Evolutionary conservation across 2,329 filamentous ascomycete species (phyloP).

Genomic region (Pseudodiploospora longispora): DNA sequence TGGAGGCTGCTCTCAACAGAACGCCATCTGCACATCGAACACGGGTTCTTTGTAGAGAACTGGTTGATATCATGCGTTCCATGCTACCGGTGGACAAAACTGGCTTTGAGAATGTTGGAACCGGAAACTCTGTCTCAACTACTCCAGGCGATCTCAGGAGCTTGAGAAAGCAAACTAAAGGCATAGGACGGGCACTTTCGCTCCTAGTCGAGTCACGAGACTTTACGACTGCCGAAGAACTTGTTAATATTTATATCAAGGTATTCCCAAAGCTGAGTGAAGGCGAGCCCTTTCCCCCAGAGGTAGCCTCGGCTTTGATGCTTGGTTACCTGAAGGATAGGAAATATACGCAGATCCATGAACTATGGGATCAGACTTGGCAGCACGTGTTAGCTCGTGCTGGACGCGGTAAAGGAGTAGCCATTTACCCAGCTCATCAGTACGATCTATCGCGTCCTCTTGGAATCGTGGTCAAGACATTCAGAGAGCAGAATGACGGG

Average conservation of each 20-base stretch:
- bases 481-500: constrained; percentile 31
- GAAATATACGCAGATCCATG: constrained; percentile 51
- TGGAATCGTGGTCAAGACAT: constrained; percentile 40
- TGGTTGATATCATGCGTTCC: constrained; percentile 21
- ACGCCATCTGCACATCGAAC: constrained; percentile 18
- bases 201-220: constrained; percentile 30
- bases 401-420: constrained; percentile 13
- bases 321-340: constrained; percentile 49
- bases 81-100: constrained; percentile 3
- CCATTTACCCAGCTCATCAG: constrained; percentile 39
- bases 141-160: constrained; percentile 13
- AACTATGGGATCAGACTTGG: constrained; percentile 59
- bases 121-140: not conserved
- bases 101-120: not conserved
- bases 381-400: constrained; percentile 36
- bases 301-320: constrained; percentile 61
- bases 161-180: constrained; percentile 19
- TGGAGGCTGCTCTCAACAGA: constrained; percentile 28
- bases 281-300: constrained; percentile 36
- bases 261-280: constrained; percentile 27
- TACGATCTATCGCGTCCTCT: constrained; percentile 45
- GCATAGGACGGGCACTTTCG: constrained; percentile 24
- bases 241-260: constrained; percentile 47
- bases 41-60: constrained; percentile 17
- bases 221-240: constrained; percentile 46